Conservation (phyloP, 805 yeast genomes). For the Kodamaea sagamina region DNA sequence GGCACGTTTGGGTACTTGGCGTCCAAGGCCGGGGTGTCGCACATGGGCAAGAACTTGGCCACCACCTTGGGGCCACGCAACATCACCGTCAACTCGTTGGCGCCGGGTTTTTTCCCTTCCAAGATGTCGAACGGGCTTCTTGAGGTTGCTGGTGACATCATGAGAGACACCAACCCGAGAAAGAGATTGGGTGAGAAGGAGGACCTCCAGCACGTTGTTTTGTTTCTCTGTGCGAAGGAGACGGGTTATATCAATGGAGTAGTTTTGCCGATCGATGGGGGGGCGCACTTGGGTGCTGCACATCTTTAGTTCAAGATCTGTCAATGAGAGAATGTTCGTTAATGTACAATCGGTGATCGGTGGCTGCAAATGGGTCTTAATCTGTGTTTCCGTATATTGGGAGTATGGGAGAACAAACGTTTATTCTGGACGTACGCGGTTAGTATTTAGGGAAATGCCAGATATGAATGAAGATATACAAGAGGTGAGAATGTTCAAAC, state of each 20-base stretch:
- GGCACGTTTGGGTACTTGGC: constrained; percentile 73
- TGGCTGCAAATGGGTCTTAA: too few relatives aligned
- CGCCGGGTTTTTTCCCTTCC: constrained; percentile 78
- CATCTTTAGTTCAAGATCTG: constrained; percentile 7
- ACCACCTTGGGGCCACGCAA: constrained; percentile 64
- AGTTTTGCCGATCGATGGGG: constrained; percentile 73
- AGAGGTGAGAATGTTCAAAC: too few relatives aligned
- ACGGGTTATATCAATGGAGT: constrained; percentile 66
- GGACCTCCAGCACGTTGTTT: constrained; percentile 56
- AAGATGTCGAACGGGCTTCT: constrained; percentile 72
- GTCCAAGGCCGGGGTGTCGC: constrained; percentile 75
- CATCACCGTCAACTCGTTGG: constrained; percentile 67
- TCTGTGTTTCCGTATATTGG: too few relatives aligned
- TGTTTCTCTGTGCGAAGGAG: constrained; percentile 56
- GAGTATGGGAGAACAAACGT: too few relatives aligned
- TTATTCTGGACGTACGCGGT: too few relatives aligned
- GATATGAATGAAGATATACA: too few relatives aligned
- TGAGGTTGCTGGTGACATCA: constrained; percentile 48
- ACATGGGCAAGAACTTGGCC: constrained; percentile 64
- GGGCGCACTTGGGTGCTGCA: constrained; percentile 44
- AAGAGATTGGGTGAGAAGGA: constrained; percentile 61
- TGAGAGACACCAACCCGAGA: constrained; percentile 57
- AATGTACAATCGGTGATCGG: too few relatives aligned
- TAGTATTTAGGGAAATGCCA: too few relatives aligned
- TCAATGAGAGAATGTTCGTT: too few relatives aligned